Evolutionary conservation across 352 stramenopile genomes (phyloP).

Genomic region (Phytophthora chlamydospora): DNA sequence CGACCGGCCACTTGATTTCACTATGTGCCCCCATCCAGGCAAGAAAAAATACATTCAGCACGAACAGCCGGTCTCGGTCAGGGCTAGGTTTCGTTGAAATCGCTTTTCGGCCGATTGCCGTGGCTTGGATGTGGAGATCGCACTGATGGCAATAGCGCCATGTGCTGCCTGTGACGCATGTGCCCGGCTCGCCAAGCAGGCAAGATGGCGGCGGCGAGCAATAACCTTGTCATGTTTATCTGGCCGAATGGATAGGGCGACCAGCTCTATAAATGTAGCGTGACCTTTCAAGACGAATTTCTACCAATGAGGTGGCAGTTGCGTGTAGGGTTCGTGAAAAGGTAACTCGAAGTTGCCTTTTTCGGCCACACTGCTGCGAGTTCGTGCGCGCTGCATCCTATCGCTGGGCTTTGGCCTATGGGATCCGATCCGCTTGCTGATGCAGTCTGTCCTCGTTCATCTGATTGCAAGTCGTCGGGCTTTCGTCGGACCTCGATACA

Average conservation of each 20-base stretch:
- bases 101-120: conserved; percentile 6
- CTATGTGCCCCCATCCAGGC: conserved; percentile 25
- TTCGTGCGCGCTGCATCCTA: too few relatives aligned
- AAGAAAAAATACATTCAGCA: conserved; percentile 42
- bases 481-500: not conserved
- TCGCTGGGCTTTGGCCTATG: too few relatives aligned
- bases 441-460: too few relatives aligned
- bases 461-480: not conserved
- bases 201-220: not conserved
- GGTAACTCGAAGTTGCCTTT: conserved; percentile 5
- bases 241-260: conserved; percentile 5
- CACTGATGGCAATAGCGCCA: not conserved
- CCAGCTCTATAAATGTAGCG: conserved; percentile 6
- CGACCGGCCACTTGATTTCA: conserved; percentile 22
- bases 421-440: too few relatives aligned
- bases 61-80: conserved; percentile 15
- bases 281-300: conserved; percentile 1
- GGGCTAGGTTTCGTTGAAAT: not conserved
- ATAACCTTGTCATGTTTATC: conserved; percentile 11
- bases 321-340: not conserved
- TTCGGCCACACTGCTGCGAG: too few relatives aligned
- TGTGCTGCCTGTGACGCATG: conserved; percentile 1
- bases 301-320: not conserved
- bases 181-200: too few relatives aligned
- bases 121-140: not conserved